Evolutionary conservation across 768 basidiomycete genomes (phyloP), one percentile per base, ranked within the genome.

Genomic region (Pholiota conissans): DNA sequence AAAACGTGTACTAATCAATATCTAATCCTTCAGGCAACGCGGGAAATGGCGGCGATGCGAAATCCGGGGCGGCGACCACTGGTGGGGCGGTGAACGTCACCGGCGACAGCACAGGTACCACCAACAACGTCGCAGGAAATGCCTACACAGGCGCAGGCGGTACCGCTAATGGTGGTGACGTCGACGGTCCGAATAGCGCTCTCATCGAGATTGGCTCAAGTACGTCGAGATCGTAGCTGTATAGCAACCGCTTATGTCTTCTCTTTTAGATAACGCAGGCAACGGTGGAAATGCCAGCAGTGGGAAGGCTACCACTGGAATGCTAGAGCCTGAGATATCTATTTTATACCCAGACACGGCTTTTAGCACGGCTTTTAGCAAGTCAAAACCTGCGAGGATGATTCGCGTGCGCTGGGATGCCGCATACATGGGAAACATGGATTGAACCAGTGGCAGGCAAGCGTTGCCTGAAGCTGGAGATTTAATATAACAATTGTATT

Each of bases 191-290:
- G 35, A 20, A 11, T 11, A 58, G 59, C 20, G 71, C 66, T 7
- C 48, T 78, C 29, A 47, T 78, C 39, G 66, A 69, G 46, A 16
- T 76, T 14, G 55, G 63, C 29, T 74, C 74, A 50, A 66, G 79
- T 77, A 52, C 14, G 55, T 32, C 30, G 37, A 24, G 49, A 8
- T 14, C 2, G 20, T 49, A 10, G 51, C 50, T 66, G 42, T n/a
- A n/a, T n/a, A n/a, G n/a, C n/a, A n/a, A n/a, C n/a, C n/a, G 63
- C 49, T 52, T 27, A 18, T 30, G 48, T 42, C 24, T 35, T 47
- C 13, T 51, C n/a, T 49, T 56, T 56, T 61, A 82, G 79, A 68
- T 50, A 78, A 79, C 34, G 74, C 66, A 13, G 77, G 75, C 22
- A 47, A 65, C 20, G 74, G 69, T 11, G 76, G 76, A 35, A 58